A percentile compares a stretch with the other conserved stretches of the same genome.
phyloP scores from a whole-genome alignment of 2,329 filamentous ascomycete genomes.

The Colletotrichum shisoi region DNA sequence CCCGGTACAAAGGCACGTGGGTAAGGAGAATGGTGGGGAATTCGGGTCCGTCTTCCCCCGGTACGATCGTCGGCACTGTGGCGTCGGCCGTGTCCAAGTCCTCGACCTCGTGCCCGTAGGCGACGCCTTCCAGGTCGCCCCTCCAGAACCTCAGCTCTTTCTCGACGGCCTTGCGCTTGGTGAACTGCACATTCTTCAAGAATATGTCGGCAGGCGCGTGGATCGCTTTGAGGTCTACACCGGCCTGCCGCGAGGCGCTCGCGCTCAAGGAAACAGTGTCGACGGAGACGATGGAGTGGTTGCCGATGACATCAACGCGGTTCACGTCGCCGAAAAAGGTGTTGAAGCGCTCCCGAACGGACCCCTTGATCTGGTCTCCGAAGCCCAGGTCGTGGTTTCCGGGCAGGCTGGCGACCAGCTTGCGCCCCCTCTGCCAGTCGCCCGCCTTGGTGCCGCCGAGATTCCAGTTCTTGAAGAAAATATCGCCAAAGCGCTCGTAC shows the following conservation, averaged over 20 bases:
- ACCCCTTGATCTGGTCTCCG: conserved; percentile 80
- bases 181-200: conserved; percentile 69
- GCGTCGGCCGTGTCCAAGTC: conserved; percentile 56
- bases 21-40: conserved; percentile 89
- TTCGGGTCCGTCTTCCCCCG: conserved; percentile 60
- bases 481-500: conserved; percentile 82
- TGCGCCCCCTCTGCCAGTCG: conserved; percentile 71
- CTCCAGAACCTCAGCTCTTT: conserved; percentile 72
- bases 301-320: conserved; percentile 87
- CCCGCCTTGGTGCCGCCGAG: conserved; percentile 63
- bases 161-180: conserved; percentile 72
- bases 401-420: conserved; percentile 83
- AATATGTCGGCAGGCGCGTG: conserved; percentile 82
- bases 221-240: conserved; percentile 66
- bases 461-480: conserved; percentile 80
- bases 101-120: conserved; percentile 67
- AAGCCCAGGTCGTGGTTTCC: conserved; percentile 97
- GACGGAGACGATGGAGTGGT: conserved; percentile 93
- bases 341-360: conserved; percentile 83
- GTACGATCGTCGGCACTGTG: conserved; percentile 52
- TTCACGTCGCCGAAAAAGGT: conserved; percentile 93
- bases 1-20: conserved; percentile 88
- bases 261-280: conserved; percentile 90
- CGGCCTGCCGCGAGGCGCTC: conserved; percentile 60
- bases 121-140: conserved; percentile 64